Base-by-base conservation (phyloP, 2,329 filamentous ascomycete species). In the Drechslera avenae region DNA sequence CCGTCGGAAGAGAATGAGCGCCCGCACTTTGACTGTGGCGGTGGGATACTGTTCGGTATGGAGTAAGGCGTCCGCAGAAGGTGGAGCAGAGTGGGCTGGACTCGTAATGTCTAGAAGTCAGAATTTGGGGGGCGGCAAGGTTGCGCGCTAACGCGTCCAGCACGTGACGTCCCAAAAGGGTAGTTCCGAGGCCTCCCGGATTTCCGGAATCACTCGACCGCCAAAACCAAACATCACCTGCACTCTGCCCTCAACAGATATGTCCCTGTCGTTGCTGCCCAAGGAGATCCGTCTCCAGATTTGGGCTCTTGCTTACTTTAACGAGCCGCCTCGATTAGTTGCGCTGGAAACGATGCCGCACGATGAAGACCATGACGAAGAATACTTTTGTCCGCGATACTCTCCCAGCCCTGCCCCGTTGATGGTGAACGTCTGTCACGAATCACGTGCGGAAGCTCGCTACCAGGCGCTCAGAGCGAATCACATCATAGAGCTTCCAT, bases 271-370 rank as follows among this genome's bases (percentile, higher is more conserved):
- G 17, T 19, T 16, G 32, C 50, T 66, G 6, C 63, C 63, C 17
- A 66, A 66, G 30, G 63, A 66, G 23, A 39, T 66, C 3, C 63
- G 63, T 12, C 46, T 66, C n/a, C 52, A 61, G 8, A 60, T 66
- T 17, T 66, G 61, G 61, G 34, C 51, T 13, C 52, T 54, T 7
- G 56, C 34, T 14, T 66, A 64, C 43, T 55, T 57, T 19, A 34
- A 51, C n/a, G 50, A 63, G 17, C 50, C 56, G 5, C 57, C 61
- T 39, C 61, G 63, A 8, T 49, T 60, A 6, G 61, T 66, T 21
- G 56, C 57, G 3, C 34, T 66, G 16, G 40, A 50, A 23, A 64
- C 59, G 2, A 44, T 40, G 17, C 34, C 41, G 3, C 63, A 66
- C 39, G 39, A 59, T 35, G 48, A 60, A 28, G 26, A 41, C n/a